Evolutionary conservation across 305 asterid species (phyloP), one percentile per base, ranked within the genome.

Genomic region (Solanum aculeatissimum): DNA sequence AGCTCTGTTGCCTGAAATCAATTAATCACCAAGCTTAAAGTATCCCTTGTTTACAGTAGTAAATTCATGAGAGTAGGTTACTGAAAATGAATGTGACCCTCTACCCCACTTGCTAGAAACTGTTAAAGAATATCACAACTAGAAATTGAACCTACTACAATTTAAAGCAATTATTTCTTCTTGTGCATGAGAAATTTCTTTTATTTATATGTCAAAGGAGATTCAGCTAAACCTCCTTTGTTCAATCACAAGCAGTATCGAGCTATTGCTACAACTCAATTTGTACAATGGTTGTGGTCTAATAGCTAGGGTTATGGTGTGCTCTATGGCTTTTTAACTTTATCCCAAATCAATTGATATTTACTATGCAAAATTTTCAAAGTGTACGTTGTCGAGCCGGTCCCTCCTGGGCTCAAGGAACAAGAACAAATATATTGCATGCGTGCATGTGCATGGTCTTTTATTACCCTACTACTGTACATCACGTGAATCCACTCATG

Each of bases 391-490:
- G 4, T 32, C 47, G 47, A 32, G 4, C 47, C 25, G 2, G 81
- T 15, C 62, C 81, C 81, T 74, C 62, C 43, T 74, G 58, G 42
- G 81, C 16, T 47, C 43, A 29, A 45, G 81, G 81, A 45, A 49
- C 43, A 25, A 47, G 60, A 15, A 74, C 25, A 47, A 74, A 74
- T 58, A 7, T 40, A 40, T 32, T 74, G 81, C 81, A 74, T 47
- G 81, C 81, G 81, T 74, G 81, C 81, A 74, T 74, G 81, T 74
- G 81, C 81, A 74, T 74, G 81, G 23, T 74, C 60, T 47, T 74
- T 29, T 47, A 12, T 25, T n/a, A 43, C 10, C 81, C 27, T 4
- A 19, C 27, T 69, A 19, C 16, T 69, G 9, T 45, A 45, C 25
- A 23, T 47, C 81, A 74, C 81, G 81, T 74, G 81, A 74, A 74